Evolutionary conservation across 257 asterid species (phyloP), one percentile per base, ranked within the genome.

Genomic region (Nicotiana sylvestris): DNA sequence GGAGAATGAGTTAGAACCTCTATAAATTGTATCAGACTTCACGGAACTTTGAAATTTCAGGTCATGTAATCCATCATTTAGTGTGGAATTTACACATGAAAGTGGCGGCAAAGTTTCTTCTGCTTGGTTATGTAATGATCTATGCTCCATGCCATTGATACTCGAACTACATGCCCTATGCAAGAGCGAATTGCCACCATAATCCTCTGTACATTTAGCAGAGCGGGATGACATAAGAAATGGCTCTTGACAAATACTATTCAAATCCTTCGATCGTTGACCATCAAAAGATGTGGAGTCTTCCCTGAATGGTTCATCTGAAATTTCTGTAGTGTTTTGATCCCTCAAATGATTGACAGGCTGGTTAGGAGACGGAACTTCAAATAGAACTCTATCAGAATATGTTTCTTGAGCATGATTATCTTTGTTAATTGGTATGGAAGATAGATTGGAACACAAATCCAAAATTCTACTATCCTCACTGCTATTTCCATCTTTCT

Each of bases 1-100:
- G 84, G 98, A 94, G 90, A 94, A 94, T 64, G 97, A 92, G 86
- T 88, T 91, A 84, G 98, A 93, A 90, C 90, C 86, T 85, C 94
- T 91, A 85, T 94, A 91, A 46, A 94, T 87, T 84, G 93, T 91
- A 89, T 93, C 98, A 58, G 97, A 89, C 85, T 94, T 95, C 79
- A 95, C 92, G 83, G 95, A 88, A 82, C 79, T 90, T 85, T 87
- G 99, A 87, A 94, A 94, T 89, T 89, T 91, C 91, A 86, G 81
- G 87, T 94, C 98, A 87, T 89, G 92, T 88, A 85, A 86, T 84
- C 90, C 86, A 81, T 94, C 95, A 86, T 81, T 89, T 84, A 88
- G 87, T 57, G 87, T 86, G 21, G 93, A 88, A 90, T 92, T 91
- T 81, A 86, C 91, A 87, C 91, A 88, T 82, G 92, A 89, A 83